Conservation (phyloP, 1,284 basidiomycete genomes). For the Ceratobasidium sp. region DNA sequence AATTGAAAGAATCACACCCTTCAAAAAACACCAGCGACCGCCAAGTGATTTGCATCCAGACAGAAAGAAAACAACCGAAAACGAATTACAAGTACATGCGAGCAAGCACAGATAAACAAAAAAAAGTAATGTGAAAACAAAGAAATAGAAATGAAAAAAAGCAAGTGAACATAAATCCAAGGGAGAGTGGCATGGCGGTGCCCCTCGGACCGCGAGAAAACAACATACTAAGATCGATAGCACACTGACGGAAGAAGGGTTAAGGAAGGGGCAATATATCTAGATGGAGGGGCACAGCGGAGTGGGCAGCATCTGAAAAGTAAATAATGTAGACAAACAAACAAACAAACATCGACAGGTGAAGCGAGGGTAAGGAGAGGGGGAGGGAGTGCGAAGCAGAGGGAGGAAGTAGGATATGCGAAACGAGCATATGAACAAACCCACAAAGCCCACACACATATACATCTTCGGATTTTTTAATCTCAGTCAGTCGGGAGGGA, state of each 20-base stretch:
- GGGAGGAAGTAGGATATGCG: no score
- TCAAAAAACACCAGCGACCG: constrained; percentile 4
- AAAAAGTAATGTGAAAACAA: constrained; percentile 1
- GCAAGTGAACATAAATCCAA: not conserved
- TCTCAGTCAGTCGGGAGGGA: not conserved
- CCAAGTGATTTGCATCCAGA: no score
- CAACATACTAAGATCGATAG: constrained; percentile 24
- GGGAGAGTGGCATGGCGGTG: no score
- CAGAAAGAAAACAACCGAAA: not conserved
- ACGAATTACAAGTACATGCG: constrained; percentile 41
- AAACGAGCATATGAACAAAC: no score
- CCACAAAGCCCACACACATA: no score
- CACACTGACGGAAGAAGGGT: constrained; percentile 29
- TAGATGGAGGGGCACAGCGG: constrained; percentile 12
- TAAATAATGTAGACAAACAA: constrained; percentile 39
- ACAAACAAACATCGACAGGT: not conserved
- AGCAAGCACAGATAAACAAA: not conserved
- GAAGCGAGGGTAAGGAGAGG: not conserved
- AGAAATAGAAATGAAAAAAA: constrained; percentile 3
- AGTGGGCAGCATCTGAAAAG: constrained; percentile 24
- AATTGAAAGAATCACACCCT: constrained; percentile 3
- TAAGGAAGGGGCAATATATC: constrained; percentile 24
- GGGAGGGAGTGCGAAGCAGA: not conserved
- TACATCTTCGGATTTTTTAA: not conserved
- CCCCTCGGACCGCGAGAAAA: no score